Evolutionary conservation across 257 asterid genomes (phyloP).

Genomic region (Solanum peruvianum): DNA sequence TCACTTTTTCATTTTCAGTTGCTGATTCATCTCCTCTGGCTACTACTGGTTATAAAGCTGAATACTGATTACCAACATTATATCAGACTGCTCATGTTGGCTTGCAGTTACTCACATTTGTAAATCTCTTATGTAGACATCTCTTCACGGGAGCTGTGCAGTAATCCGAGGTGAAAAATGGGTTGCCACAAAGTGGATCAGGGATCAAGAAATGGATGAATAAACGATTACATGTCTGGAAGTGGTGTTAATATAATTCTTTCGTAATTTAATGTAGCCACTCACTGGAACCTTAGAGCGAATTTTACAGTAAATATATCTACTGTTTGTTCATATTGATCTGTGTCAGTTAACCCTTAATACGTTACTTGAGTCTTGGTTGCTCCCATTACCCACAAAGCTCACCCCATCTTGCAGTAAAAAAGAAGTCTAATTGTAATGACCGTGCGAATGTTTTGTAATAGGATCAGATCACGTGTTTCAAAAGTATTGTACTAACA

Average conservation of each 20-base stretch:
- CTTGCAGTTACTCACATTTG: neutral
- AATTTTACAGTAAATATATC: neutral
- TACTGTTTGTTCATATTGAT: neutral
- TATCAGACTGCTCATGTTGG: neutral
- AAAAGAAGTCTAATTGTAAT: neutral
- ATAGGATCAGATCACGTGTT: neutral
- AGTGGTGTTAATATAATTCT: neutral
- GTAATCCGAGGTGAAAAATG: constrained; percentile 86
- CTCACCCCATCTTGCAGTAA: neutral
- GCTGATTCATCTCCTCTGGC: neutral
- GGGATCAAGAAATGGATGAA: constrained; percentile 48
- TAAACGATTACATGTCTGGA: neutral
- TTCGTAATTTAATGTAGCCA: neutral
- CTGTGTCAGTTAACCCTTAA: neutral
- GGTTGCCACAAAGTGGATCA: constrained; percentile 98
- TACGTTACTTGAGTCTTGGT: neutral
- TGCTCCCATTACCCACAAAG: neutral
- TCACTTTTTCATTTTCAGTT: neutral
- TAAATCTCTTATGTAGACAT: constrained; percentile 30
- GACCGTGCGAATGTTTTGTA: neutral
- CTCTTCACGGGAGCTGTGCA: constrained; percentile 96
- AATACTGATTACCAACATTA: neutral
- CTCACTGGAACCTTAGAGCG: neutral
- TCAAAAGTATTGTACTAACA: too few species aligned
- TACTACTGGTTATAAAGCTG: neutral